Base-by-base conservation (phyloP, 495 filamentous ascomycete genomes). In the Tetracladium setigerum region DNA sequence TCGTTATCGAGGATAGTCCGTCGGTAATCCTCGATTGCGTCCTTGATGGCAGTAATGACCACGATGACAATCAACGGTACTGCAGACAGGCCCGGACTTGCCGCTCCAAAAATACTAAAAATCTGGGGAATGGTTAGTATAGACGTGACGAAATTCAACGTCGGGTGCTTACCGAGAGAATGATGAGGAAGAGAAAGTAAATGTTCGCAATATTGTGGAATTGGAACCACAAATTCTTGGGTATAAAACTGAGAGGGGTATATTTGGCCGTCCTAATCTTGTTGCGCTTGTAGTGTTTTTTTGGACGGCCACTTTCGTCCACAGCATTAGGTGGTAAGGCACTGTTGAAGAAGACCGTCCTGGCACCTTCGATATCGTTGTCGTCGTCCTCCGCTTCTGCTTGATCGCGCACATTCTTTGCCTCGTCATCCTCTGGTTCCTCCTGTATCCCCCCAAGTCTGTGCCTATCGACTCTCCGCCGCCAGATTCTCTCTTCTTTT, bases 151-250 rank as follows among this genome's bases (percentile, higher is more conserved):
- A 16, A 5, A 19, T 7, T 27, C 15, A 5, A 16, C 12, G 27
- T 27, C 2, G 37, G 1, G 46, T 5, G 45, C 89, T 65, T 82
- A 97, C 94, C 53, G 82, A 77, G 46, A 99, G 79, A 61, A 99
- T 91, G 63, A 95, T 91, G 52, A 92, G 78, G 67, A 96, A 95
- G 46, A 97, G 72, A 74, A 99, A 99, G 66, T 95, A 99, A 33
- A 97, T 81, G 65, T 97, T 99, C 44, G 94, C 94, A 55, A 99
- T 87, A 64, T 97, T 97, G 67, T 97, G 90, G 62, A 99, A 97
- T 64, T 99, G 94, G 48, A 92, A 83, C 76, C 81, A 99, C 46
- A 97, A 62, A 64, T 99, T 95, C 67, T 97, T 96, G 9, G 94
- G 94, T n/a, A 97, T 66, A 69, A 99, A 99, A 54, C 85, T 94